Conservation (phyloP, 1,284 basidiomycete genomes). For the Gymnopus androsaceus region DNA sequence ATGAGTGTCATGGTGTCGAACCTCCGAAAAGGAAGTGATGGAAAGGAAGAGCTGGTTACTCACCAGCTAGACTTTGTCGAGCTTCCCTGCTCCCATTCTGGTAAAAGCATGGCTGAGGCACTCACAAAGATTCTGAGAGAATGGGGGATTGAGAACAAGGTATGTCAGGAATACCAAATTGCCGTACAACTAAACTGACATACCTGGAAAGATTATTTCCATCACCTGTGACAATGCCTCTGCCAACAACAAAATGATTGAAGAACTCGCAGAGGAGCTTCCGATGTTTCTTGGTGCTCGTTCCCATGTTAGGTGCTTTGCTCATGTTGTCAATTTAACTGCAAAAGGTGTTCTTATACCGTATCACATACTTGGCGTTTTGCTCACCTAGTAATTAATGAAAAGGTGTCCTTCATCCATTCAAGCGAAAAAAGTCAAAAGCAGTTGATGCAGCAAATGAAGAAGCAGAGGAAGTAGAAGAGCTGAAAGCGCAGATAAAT, state of each 20-base stretch:
- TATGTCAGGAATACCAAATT: background rate
- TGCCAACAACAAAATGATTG: background rate
- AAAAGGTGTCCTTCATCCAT: background rate
- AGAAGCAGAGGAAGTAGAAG: background rate
- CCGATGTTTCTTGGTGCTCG: background rate
- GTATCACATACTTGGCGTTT: too few relatives aligned
- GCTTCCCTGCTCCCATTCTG: background rate
- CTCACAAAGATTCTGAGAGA: background rate
- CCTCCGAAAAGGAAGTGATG: background rate
- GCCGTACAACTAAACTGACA: background rate
- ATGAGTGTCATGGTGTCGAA: background rate
- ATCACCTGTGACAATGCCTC: background rate
- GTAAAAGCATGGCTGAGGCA: too few relatives aligned
- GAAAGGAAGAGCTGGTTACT: background rate
- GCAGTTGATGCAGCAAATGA: background rate
- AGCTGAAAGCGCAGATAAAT: background rate
- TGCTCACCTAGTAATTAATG: too few relatives aligned
- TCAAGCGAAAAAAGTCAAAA: background rate
- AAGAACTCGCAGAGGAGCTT: background rate
- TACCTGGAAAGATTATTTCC: background rate
- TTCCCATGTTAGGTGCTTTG: background rate
- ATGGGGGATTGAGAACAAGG: background rate
- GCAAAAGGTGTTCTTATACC: too few relatives aligned
- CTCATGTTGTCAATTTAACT: background rate
- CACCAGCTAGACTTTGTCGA: background rate